Evolutionary conservation across 2,329 filamentous ascomycete genomes (phyloP).

Genomic region (Pseudocercospora ulei): DNA sequence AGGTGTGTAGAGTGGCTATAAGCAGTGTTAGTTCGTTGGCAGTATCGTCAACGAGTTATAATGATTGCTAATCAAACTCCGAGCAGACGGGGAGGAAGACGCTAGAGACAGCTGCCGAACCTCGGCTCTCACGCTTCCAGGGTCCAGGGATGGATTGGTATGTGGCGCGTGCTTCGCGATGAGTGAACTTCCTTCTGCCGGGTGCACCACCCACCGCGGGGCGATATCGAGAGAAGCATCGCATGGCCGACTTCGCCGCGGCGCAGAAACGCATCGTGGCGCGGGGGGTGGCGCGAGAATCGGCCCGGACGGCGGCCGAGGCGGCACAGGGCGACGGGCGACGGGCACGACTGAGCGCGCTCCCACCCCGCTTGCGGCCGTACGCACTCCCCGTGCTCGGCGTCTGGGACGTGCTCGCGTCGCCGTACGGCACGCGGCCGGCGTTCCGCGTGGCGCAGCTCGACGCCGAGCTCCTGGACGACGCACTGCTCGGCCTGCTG

Average conservation of each 20-base stretch:
- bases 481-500: constrained; percentile 78
- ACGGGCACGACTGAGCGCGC: constrained; percentile 36
- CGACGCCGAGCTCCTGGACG: constrained; percentile 87
- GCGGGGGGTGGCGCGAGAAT: constrained; percentile 65
- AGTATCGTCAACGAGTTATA: no score
- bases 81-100: no score
- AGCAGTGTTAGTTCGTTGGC: no score
- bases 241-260: constrained; percentile 62
- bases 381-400: constrained; percentile 24
- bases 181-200: no score
- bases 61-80: no score
- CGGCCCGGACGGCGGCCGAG: constrained; percentile 41
- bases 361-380: constrained; percentile 46
- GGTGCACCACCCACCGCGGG: no score
- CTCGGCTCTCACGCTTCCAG: no score
- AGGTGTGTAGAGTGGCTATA: no score
- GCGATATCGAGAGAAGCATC: no score
- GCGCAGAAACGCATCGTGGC: constrained; percentile 79
- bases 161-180: no score
- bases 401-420: constrained; percentile 60
- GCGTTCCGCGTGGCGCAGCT: constrained; percentile 92
- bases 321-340: constrained; percentile 39
- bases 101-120: no score
- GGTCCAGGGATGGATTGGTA: no score
- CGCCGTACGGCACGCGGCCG: constrained; percentile 68